Evolutionary conservation across 1,284 basidiomycete genomes (phyloP).

Genomic region (Neonothopanus nambi): DNA sequence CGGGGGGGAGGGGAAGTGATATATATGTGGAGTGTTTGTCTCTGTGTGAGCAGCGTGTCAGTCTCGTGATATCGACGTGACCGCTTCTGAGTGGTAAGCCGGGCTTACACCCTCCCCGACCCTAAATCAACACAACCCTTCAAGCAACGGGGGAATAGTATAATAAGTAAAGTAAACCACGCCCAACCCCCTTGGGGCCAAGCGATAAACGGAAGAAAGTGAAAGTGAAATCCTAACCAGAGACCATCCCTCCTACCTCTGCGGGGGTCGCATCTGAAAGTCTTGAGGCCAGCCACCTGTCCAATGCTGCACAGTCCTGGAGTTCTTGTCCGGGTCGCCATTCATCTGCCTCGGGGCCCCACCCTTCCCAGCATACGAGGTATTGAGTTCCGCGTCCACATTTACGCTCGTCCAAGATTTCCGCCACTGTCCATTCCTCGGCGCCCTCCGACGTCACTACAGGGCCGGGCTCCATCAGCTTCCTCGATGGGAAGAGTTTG

Average conservation of each 20-base stretch:
- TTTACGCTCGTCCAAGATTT: background rate
- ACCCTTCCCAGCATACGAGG: conserved; percentile 11
- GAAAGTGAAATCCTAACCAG: background rate
- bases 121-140: no score
- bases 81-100: no score
- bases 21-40: no score
- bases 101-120: no score
- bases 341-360: conserved; percentile 3
- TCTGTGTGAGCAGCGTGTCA: no score
- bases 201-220: background rate
- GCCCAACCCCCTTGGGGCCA: background rate
- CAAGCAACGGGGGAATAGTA: background rate
- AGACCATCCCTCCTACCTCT: no score
- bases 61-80: no score
- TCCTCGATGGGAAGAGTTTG: conserved; percentile 12
- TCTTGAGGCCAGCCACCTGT: conserved; percentile 16
- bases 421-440: conserved; percentile 2
- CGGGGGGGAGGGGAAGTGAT: no score
- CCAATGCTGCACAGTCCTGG: conserved; percentile 21
- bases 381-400: conserved; percentile 6
- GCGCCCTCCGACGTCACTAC: conserved; percentile 13
- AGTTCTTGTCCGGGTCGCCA: conserved; percentile 8
- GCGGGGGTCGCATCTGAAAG: no score
- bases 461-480: conserved; percentile 4
- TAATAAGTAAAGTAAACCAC: background rate